Percentiles rank a stretch among this genome's conserved stretches.
These are phyloP conservation scores for Plasmopara viticola DNA, from an alignment of 352 stramenopile species.

Conservation along the genomic window DNA sequence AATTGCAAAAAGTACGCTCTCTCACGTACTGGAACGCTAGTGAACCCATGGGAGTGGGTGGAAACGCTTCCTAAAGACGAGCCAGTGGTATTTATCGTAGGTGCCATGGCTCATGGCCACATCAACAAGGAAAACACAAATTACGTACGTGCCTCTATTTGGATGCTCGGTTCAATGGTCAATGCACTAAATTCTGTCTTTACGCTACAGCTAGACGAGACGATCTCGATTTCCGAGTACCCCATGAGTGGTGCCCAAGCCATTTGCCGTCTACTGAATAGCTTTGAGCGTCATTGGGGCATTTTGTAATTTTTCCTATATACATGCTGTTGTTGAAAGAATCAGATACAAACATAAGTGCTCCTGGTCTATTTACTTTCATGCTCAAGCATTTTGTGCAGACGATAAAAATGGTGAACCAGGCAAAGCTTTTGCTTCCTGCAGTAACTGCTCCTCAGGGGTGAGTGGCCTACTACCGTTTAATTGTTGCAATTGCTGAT, in stretches of 20 bases:
- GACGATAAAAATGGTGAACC: conserved; percentile 19
- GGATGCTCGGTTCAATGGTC: background rate
- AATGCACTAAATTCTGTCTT: conserved; percentile 8
- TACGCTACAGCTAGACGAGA: conserved; percentile 87
- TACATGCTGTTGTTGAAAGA: background rate
- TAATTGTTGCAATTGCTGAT: conserved; percentile 89
- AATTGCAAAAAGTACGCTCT: conserved; percentile 95
- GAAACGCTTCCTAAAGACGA: conserved; percentile 86
- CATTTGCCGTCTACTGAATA: conserved; percentile 94
- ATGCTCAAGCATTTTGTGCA: conserved; percentile 5
- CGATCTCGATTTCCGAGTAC: conserved; percentile 97
- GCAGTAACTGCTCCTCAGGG: conserved; percentile 88
- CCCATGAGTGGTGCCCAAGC: conserved; percentile 95
- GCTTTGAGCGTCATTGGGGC: conserved; percentile 98
- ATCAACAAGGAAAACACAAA: conserved; percentile 96
- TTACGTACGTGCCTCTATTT: conserved; percentile 63
- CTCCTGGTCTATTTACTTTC: conserved; percentile 1
- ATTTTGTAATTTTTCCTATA: conserved; percentile 88
- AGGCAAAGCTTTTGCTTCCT: conserved; percentile 85
- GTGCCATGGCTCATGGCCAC: conserved; percentile 95
- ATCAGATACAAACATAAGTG: no score
- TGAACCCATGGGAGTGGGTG: conserved; percentile 94
- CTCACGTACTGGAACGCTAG: conserved; percentile 89
- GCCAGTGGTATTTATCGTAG: conserved; percentile 97
- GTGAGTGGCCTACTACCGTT: conserved; percentile 88